Base-by-base conservation (phyloP, 192 early-diverging fungal genomes). In the Coemansia sp. region DNA sequence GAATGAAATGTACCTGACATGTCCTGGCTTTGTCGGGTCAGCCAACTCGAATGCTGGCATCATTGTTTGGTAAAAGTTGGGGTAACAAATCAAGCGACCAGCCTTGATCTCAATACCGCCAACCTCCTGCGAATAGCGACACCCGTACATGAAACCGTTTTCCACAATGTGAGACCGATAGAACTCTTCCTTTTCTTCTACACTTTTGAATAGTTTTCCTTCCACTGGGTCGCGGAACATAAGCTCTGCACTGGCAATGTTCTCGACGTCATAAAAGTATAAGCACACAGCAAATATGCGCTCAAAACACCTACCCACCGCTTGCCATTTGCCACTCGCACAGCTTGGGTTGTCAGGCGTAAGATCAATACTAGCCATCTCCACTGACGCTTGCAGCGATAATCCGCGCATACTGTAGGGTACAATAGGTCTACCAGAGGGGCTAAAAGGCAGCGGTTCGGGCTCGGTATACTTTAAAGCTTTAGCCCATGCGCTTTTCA, bases 281-380 rank as follows among this genome's bases (percentile, higher is more conserved):
- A 92, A 81, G 5, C 91, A 91, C 0, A 90, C 88, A 1, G 93
- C 91, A 5, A 90, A 78, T 34, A 94, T 92, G 40, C 79, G 69
- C 70, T 94, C 93, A 72, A 87, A 82, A 2, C 72, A 71, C 80
- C 88, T 90, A 7, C 87, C 93, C 65, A 92, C 90, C 3, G 91
- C 76, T 47, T 94, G 90, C 93, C 92, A 94, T 5, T 44, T 63
- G 33, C 70, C 71, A 11, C 87, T 89, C 5, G 73, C 59, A 61
- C 86, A 89, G 0, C 31, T 61, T 0, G 90, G 86, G 15, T 86
- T 87, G 33, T 90, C 90, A 18, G 90, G 91, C 0, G 88, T 87
- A 44, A 94, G 68, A 10, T 84, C 66, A 49, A 92, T 90, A 73
- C 78, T 89, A 41, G 89, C 85, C 71, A 92, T 82, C 71, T 93